phyloP scores from a whole-genome alignment of 2,329 filamentous ascomycete genomes.

The Scedosporium minutisporum region DNA sequence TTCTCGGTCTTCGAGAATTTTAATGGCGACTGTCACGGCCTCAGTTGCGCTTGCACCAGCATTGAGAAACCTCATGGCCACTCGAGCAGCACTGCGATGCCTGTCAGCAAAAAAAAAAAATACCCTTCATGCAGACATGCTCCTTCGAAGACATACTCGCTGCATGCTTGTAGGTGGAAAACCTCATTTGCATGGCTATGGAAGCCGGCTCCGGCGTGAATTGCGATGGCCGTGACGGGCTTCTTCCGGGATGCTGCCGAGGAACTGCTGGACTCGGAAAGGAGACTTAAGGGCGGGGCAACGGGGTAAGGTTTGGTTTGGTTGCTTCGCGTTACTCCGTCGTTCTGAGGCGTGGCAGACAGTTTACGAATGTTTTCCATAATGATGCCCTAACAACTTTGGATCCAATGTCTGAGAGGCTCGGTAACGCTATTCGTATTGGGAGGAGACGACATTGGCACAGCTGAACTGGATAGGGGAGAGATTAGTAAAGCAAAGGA shows the following conservation, averaged over 20 bases:
- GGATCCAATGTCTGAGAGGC: no score
- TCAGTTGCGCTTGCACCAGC: constrained; percentile 74
- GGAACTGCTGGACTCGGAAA: neutral
- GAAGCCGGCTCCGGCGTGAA: constrained; percentile 91
- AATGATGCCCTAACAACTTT: neutral
- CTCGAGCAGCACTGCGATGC: constrained; percentile 59
- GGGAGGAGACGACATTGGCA: no score
- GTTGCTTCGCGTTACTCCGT: neutral
- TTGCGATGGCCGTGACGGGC: constrained; percentile 66
- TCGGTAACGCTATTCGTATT: no score
- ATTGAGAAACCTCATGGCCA: constrained; percentile 73
- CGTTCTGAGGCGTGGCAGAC: neutral
- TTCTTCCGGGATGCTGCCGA: neutral
- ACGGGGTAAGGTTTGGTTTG: neutral
- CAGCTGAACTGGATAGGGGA: no score
- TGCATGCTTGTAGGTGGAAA: constrained; percentile 76
- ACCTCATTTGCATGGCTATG: constrained; percentile 82
- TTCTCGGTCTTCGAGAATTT: constrained; percentile 80
- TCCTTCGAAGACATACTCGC: constrained; percentile 54
- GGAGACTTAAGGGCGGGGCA: neutral
- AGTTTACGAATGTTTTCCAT: neutral
- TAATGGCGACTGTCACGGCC: constrained; percentile 82
- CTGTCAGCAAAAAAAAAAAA: neutral
- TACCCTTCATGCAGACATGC: neutral
- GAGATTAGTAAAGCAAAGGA: no score